Evolutionary conservation across 2,329 filamentous ascomycete genomes (phyloP).

Genomic region (Fusarium sublunatum): DNA sequence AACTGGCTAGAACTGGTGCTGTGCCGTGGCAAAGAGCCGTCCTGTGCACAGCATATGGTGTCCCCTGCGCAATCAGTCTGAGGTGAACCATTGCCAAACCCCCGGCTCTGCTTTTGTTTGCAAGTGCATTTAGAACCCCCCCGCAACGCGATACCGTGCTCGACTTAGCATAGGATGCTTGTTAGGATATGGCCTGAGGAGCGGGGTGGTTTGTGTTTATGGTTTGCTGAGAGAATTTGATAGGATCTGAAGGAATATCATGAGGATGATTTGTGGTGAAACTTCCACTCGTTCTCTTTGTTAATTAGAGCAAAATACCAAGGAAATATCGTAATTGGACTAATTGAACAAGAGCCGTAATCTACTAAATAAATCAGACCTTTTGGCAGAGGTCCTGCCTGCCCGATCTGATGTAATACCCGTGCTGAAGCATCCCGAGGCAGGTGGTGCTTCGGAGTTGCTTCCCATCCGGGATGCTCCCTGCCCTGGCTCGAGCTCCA

Average conservation of each 20-base stretch:
- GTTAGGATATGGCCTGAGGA: slow-evolving; percentile 7
- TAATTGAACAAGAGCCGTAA: too few species aligned
- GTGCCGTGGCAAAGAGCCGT: slow-evolving; percentile 16
- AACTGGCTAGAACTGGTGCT: neutral
- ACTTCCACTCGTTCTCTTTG: neutral
- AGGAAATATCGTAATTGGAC: too few species aligned
- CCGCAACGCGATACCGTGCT: slow-evolving; percentile 6
- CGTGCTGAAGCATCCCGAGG: slow-evolving; percentile 31
- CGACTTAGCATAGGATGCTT: slow-evolving; percentile 23
- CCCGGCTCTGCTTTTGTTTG: slow-evolving; percentile 11
- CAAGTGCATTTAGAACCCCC: neutral
- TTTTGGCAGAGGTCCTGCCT: slow-evolving; percentile 1
- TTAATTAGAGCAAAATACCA: too few species aligned
- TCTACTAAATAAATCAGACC: too few species aligned
- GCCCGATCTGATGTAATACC: slow-evolving; percentile 25
- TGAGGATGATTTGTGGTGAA: slow-evolving; percentile 1
- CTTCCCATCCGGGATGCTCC: slow-evolving; percentile 38
- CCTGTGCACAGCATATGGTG: slow-evolving; percentile 15
- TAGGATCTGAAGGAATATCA: slow-evolving; percentile 17
- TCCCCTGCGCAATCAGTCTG: slow-evolving; percentile 37
- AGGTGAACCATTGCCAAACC: slow-evolving; percentile 20
- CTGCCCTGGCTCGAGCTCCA: slow-evolving; percentile 30
- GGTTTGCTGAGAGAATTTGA: neutral
- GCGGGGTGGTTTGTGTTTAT: slow-evolving; percentile 4
- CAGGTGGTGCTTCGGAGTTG: slow-evolving; percentile 37